Evolutionary conservation across 208 protist genomes (phyloP), one percentile per base, ranked within the genome.

Genomic region (Acanthamoeba sp.): DNA sequence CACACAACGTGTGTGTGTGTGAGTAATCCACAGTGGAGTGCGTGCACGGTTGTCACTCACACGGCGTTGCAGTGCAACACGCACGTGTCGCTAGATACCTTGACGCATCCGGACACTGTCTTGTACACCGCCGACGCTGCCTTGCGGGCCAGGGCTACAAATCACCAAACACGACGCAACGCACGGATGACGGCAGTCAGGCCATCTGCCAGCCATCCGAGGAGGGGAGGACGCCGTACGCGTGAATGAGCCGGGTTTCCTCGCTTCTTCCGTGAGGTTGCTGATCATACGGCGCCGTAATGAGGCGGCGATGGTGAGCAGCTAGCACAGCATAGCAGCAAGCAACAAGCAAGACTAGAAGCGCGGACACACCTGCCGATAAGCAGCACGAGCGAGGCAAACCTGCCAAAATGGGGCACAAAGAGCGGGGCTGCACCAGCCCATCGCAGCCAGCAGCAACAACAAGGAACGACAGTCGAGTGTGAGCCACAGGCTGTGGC

Each of bases 161-260:
- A 36, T n/a, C 36, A 9, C 16, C 7, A 80, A 48, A 36, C 22
- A 32, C 0, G 38, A 80, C 34, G 7, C 27, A 18, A 78, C 10
- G 62, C n/a, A n/a, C n/a, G n/a, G n/a, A n/a, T n/a, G n/a, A n/a
- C n/a, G n/a, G n/a, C n/a, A n/a, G n/a, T n/a, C n/a, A n/a, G n/a
- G n/a, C n/a, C n/a, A n/a, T n/a, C n/a, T n/a, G n/a, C n/a, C n/a
- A n/a, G n/a, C n/a, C n/a, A n/a, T n/a, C n/a, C n/a, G 64, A 10
- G 29, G 32, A 29, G 64, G 32, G 64, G 29, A 22, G 59, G 20
- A 27, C 10, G 45, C 18, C 29, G 62, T 82, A 82, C 73, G 73
- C n/a, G 73, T 82, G 38, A 82, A 50, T 42, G 73, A 34, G 16
- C 73, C 73, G 27, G 73, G 38, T 24, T 82, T 82, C 14, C 38